Conservation (phyloP, 2,329 filamentous ascomycete genomes). For the Shiraia sp. region DNA sequence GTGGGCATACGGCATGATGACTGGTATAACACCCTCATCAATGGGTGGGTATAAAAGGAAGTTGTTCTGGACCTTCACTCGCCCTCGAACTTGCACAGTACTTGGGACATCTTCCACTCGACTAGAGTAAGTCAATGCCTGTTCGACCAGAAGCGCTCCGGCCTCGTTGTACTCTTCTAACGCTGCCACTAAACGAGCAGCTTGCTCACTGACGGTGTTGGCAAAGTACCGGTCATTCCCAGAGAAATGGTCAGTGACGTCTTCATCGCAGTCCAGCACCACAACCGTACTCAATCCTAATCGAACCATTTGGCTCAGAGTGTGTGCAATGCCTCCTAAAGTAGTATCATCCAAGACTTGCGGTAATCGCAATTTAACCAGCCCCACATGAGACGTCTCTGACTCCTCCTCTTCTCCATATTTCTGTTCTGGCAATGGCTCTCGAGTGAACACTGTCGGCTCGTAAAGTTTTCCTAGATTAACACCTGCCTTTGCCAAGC, state of each 20-base stretch:
- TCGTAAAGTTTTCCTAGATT: conserved; percentile 66
- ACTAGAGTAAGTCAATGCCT: conserved; percentile 51
- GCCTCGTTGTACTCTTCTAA: conserved; percentile 71
- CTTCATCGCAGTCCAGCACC: conserved; percentile 72
- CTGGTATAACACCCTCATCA: conserved; percentile 68
- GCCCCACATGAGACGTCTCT: conserved; percentile 71
- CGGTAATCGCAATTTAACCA: conserved; percentile 81
- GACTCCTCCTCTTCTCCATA: conserved; percentile 22
- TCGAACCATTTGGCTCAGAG: conserved; percentile 78
- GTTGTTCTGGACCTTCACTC: conserved; percentile 48
- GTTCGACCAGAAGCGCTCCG: conserved; percentile 70
- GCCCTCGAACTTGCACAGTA: conserved; percentile 42
- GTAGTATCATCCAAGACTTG: conserved; percentile 71
- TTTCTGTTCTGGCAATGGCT: conserved; percentile 47
- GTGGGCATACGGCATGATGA: conserved; percentile 69
- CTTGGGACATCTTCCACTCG: conserved; percentile 26
- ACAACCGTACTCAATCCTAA: conserved; percentile 83
- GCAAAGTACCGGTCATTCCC: conserved; percentile 39
- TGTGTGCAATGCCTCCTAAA: conserved; percentile 76
- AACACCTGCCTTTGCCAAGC: conserved; percentile 54
- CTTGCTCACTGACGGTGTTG: conserved; percentile 63
- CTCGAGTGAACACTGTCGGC: conserved; percentile 62
- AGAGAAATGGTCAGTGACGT: conserved; percentile 35
- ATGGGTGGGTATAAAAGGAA: conserved; percentile 67
- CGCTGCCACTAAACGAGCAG: conserved; percentile 72